Conservation (phyloP, 2,329 filamentous ascomycete genomes). For the Penicillium thymicola region DNA sequence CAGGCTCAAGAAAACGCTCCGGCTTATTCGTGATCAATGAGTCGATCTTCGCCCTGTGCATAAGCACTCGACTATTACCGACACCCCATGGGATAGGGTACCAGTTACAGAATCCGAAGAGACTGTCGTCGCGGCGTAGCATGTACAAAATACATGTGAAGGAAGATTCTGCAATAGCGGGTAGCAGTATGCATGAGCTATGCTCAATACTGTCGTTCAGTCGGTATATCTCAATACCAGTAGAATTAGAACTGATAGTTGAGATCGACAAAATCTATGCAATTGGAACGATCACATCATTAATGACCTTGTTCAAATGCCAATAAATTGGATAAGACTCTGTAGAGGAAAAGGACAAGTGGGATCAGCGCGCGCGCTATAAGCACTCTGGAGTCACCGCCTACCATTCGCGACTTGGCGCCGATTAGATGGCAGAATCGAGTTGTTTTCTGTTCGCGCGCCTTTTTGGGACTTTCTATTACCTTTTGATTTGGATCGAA, state of each 20-base stretch:
- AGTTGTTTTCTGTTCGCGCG: constrained; percentile 3
- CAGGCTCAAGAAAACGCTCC: constrained; percentile 88
- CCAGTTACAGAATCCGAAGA: constrained; percentile 57
- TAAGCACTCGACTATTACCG: constrained; percentile 67
- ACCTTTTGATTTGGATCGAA: not conserved
- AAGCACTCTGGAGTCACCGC: constrained; percentile 1
- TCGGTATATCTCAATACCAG: not conserved
- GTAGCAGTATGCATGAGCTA: not conserved
- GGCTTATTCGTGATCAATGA: constrained; percentile 91
- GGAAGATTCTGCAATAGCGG: not conserved
- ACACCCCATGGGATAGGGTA: constrained; percentile 63
- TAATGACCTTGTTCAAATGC: constrained; percentile 5
- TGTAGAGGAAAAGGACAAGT: no score
- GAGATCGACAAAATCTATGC: not conserved
- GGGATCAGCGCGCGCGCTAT: not conserved
- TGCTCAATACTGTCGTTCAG: not conserved
- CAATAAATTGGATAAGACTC: not conserved
- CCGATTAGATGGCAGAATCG: constrained; percentile 3
- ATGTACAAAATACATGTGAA: constrained; percentile 5
- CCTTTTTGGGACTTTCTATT: not conserved
- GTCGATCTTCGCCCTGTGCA: constrained; percentile 71
- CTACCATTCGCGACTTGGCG: constrained; percentile 1
- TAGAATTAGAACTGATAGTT: not conserved
- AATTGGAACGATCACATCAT: constrained; percentile 7
- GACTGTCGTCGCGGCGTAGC: constrained; percentile 54